Percentiles rank a stretch among this genome's conserved stretches.
Evolutionary conservation across 1,284 basidiomycete species (phyloP).

Genomic region (Xerocomus minutiporus): DNA sequence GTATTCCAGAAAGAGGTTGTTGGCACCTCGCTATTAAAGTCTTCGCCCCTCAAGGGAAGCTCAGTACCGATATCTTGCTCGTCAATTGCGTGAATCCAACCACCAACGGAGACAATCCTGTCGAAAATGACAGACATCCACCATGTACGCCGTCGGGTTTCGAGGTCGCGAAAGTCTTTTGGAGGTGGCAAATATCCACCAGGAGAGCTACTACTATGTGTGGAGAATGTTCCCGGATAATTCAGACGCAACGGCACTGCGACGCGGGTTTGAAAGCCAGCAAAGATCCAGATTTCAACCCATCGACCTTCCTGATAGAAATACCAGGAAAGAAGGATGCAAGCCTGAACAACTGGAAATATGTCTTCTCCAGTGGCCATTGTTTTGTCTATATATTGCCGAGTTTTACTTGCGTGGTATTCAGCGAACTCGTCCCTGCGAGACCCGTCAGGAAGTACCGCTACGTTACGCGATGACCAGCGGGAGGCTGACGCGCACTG

Average conservation of each 20-base stretch:
- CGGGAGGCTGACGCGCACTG: slow-evolving; percentile 81
- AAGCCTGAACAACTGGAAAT: slow-evolving; percentile 79
- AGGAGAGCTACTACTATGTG: slow-evolving; percentile 59
- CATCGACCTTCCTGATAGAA: slow-evolving; percentile 83
- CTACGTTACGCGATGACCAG: slow-evolving; percentile 67
- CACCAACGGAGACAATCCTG: slow-evolving; percentile 78
- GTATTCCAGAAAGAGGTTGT: slow-evolving; percentile 3
- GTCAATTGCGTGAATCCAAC: slow-evolving; percentile 81
- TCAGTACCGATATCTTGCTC: slow-evolving; percentile 79
- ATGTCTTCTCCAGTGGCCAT: slow-evolving; percentile 82
- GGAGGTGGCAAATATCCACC: slow-evolving; percentile 77
- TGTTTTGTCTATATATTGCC: slow-evolving; percentile 76
- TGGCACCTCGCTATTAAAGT: slow-evolving; percentile 67
- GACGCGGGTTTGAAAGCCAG: slow-evolving; percentile 80
- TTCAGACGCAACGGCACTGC: slow-evolving; percentile 76
- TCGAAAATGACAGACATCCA: slow-evolving; percentile 85
- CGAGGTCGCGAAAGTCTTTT: slow-evolving; percentile 66
- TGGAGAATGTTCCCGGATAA: slow-evolving; percentile 75
- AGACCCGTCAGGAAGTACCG: slow-evolving; percentile 64
- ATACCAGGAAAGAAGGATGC: slow-evolving; percentile 80
- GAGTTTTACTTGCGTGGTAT: slow-evolving; percentile 78
- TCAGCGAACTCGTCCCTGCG: slow-evolving; percentile 77
- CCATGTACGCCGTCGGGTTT: slow-evolving; percentile 75
- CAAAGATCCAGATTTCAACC: slow-evolving; percentile 88
- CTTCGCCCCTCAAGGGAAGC: slow-evolving; percentile 63